These are phyloP conservation scores for Globisporangium nagaii DNA, from an alignment of 352 stramenopile genomes.

Conservation along the genomic window DNA sequence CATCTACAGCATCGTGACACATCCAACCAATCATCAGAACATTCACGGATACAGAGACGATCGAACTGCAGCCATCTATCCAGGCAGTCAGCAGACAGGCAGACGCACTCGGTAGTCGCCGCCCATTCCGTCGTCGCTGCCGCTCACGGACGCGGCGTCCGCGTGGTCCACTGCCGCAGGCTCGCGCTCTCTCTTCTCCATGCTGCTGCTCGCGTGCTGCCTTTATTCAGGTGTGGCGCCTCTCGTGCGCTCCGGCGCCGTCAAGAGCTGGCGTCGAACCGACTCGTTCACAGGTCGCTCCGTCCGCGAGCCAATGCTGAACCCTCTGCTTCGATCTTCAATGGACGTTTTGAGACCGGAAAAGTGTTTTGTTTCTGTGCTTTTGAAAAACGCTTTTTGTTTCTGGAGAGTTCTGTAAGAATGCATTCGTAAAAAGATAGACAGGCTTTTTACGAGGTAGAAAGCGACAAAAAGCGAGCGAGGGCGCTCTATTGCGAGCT, in stretches of 20 bases:
- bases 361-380: background rate
- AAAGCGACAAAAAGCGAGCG: background rate
- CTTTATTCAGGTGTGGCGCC: background rate
- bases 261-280: background rate
- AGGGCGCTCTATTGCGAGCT: conserved; percentile 5
- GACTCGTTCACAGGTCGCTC: background rate
- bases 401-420: background rate
- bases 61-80: too few relatives aligned
- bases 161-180: conserved; percentile 4
- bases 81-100: background rate
- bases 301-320: too few relatives aligned
- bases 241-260: background rate
- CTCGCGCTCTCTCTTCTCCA: conserved; percentile 3
- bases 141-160: conserved; percentile 19
- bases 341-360: background rate
- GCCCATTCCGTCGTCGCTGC: conserved; percentile 27
- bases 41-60: too few relatives aligned
- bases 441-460: background rate
- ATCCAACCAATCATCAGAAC: background rate
- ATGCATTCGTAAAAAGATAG: too few relatives aligned
- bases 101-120: conserved; percentile 44
- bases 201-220: background rate
- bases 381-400: too few relatives aligned
- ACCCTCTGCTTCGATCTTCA: background rate
- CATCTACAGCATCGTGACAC: conserved; percentile 24